Conservation (phyloP, 2,329 filamentous ascomycete genomes). For the Lecanicillium sp. region DNA sequence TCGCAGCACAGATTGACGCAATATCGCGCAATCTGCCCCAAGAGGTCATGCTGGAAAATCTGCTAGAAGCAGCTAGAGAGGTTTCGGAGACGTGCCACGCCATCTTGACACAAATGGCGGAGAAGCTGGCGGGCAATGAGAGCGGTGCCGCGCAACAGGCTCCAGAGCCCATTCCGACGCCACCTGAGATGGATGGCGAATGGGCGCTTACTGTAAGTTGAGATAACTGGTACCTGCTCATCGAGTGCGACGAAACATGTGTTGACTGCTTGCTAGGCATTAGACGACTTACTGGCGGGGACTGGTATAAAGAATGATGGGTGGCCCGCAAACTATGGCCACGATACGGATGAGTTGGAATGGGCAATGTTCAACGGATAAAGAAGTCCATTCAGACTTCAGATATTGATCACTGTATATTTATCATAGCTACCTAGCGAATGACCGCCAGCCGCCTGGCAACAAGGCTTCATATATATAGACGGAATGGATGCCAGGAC, state of each 20-base stretch:
- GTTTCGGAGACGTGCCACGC: background rate
- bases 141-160: background rate
- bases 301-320: background rate
- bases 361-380: constrained; percentile 8
- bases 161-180: constrained; percentile 3
- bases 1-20: constrained; percentile 36
- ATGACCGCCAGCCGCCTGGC: too few relatives aligned
- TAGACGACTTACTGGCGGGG: constrained; percentile 4
- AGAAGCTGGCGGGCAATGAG: background rate
- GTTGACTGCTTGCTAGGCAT: background rate
- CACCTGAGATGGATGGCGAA: constrained; percentile 1
- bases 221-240: too few relatives aligned
- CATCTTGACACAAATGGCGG: constrained; percentile 7
- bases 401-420: too few relatives aligned
- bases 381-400: too few relatives aligned
- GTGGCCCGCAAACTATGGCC: constrained; percentile 8
- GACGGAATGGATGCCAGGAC: too few relatives aligned
- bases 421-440: too few relatives aligned
- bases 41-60: constrained; percentile 23
- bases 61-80: constrained; percentile 18
- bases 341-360: constrained; percentile 11
- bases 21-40: constrained; percentile 30
- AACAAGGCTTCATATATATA: too few relatives aligned
- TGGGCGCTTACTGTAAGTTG: constrained; percentile 7
- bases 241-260: too few relatives aligned